Percentiles rank a stretch among this genome's conserved stretches.
These are phyloP conservation scores for Citrullus colocynthis DNA, from an alignment of 306 rosid species.

Conservation along the genomic window DNA sequence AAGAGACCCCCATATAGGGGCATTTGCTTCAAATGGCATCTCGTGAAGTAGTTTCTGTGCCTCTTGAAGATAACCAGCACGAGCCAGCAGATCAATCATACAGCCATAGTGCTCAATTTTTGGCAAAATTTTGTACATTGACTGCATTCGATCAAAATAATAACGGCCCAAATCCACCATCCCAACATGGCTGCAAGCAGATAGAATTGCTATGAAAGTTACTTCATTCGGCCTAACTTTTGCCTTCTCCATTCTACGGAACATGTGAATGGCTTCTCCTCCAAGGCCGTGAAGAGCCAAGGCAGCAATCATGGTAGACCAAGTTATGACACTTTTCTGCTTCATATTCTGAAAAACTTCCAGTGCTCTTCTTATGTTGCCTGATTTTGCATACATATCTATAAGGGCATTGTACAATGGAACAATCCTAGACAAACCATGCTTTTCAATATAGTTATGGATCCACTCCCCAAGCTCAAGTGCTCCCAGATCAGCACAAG, in stretches of 20 bases:
- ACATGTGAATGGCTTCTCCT: constrained; percentile 34
- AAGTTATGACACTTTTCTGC: constrained; percentile 37
- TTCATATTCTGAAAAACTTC: constrained; percentile 26
- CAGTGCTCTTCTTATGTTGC: constrained; percentile 28
- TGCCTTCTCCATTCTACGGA: constrained; percentile 41
- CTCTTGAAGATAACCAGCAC: constrained; percentile 56
- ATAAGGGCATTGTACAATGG: constrained; percentile 47
- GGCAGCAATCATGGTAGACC: constrained; percentile 63
- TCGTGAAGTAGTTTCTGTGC: constrained; percentile 28
- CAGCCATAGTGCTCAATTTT: constrained; percentile 49
- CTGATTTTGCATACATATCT: constrained; percentile 70
- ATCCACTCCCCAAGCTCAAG: constrained; percentile 54
- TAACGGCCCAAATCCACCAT: constrained; percentile 37
- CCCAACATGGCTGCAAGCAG: constrained; percentile 65
- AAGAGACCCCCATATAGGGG: constrained; percentile 66
- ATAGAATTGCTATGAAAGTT: constrained; percentile 55
- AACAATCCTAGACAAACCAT: constrained; percentile 22
- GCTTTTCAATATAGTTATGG: constrained; percentile 37
- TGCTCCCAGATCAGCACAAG: constrained; percentile 62
- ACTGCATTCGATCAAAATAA: constrained; percentile 31
- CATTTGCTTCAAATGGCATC: constrained; percentile 62
- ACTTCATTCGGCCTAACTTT: constrained; percentile 40
- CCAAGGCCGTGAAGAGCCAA: constrained; percentile 69
- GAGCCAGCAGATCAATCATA: constrained; percentile 46
- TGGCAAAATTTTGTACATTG: constrained; percentile 29